Evolutionary conservation across 2,329 filamentous ascomycete species (phyloP).

Genomic region (Trichoderma sp.): DNA sequence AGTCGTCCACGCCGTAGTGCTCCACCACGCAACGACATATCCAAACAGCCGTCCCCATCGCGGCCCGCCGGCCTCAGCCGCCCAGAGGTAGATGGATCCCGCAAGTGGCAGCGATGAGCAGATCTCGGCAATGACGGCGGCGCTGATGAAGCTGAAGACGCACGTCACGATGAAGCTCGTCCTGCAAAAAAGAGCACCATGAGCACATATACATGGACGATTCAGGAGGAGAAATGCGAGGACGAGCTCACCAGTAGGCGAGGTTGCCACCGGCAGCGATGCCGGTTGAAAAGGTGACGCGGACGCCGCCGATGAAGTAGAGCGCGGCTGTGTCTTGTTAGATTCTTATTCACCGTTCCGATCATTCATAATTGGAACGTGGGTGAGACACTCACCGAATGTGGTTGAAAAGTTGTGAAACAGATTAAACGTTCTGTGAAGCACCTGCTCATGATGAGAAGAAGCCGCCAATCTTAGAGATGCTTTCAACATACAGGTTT

Average conservation of each 20-base stretch:
- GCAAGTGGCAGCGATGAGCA: constrained; percentile 62
- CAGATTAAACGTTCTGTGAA: constrained; percentile 59
- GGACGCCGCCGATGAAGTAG: constrained; percentile 62
- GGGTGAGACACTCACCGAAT: constrained; percentile 49
- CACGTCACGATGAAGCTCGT: constrained; percentile 62
- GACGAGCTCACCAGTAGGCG: constrained; percentile 56
- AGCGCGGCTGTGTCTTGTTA: constrained; percentile 51
- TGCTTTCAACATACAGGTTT: constrained; percentile 32
- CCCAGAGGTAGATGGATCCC: constrained; percentile 64
- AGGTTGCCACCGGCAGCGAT: constrained; percentile 63
- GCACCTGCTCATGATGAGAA: constrained; percentile 44
- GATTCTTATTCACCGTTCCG: neutral
- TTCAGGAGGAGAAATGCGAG: neutral
- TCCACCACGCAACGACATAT: constrained; percentile 67
- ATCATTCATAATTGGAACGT: neutral
- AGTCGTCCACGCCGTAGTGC: constrained; percentile 63
- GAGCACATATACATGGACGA: neutral
- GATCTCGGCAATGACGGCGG: constrained; percentile 61
- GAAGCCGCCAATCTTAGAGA: neutral
- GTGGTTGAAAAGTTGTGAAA: constrained; percentile 63
- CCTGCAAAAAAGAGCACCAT: constrained; percentile 40
- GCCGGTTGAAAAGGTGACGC: constrained; percentile 64
- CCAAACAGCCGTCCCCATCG: constrained; percentile 58
- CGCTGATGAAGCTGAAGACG: constrained; percentile 63
- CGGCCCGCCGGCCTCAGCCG: constrained; percentile 60